Percentiles rank a stretch among this genome's conserved stretches.
These are phyloP conservation scores for Acacia crassicarpa DNA, from an alignment of 306 rosid species.

Conservation along the genomic window DNA sequence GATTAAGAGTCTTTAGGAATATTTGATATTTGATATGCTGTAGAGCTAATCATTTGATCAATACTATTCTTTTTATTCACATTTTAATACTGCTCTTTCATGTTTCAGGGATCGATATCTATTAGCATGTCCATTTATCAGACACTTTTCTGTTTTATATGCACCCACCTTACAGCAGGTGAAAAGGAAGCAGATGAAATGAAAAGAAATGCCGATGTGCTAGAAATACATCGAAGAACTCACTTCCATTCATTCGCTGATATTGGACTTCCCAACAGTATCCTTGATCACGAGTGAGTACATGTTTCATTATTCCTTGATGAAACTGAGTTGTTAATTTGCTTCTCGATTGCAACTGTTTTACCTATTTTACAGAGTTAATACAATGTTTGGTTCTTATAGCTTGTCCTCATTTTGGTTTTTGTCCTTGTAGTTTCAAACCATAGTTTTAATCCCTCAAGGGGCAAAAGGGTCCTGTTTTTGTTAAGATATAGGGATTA, in stretches of 20 bases:
- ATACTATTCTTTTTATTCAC: conserved; percentile 16
- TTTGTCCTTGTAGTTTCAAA: too few relatives aligned
- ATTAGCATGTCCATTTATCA: conserved; percentile 98
- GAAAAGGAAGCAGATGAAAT: conserved; percentile 80
- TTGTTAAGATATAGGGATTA: too few relatives aligned
- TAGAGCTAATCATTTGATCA: conserved; percentile 11
- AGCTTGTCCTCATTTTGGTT: too few relatives aligned
- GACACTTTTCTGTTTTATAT: conserved; percentile 89
- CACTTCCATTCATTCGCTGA: conserved; percentile 64
- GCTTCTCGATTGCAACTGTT: not conserved
- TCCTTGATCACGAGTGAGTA: conserved; percentile 90
- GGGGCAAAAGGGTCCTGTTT: too few relatives aligned
- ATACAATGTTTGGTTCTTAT: too few relatives aligned
- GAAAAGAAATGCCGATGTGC: conserved; percentile 86
- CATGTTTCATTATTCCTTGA: conserved; percentile 21
- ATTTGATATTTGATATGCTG: not conserved
- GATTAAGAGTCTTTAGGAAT: not conserved
- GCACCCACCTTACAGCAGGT: conserved; percentile 91
- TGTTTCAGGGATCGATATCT: conserved; percentile 86
- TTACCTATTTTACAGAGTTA: not conserved
- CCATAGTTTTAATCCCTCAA: too few relatives aligned
- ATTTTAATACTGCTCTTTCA: conserved; percentile 20
- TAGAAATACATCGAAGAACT: conserved; percentile 79
- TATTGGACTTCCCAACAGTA: conserved; percentile 65
- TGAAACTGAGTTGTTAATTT: conserved; percentile 4